A percentile compares a stretch with the other conserved stretches of the same genome.
Evolutionary conservation across 768 basidiomycete species (phyloP).

Genomic region (Calocybe indica): DNA sequence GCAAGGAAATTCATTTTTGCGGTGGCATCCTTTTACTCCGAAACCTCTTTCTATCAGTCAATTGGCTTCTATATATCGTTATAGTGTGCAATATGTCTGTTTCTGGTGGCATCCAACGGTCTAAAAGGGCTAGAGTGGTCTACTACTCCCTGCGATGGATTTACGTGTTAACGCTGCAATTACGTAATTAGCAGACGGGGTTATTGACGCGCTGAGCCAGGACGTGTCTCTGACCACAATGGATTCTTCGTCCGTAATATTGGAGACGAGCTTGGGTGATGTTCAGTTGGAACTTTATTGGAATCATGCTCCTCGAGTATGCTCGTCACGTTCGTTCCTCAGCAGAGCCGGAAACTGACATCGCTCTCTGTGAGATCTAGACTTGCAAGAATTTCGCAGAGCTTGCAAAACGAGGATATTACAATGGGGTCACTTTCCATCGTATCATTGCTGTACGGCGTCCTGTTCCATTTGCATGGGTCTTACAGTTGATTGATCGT

Average conservation of each 20-base stretch:
- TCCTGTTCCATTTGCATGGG: background rate
- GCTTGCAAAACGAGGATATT: constrained; percentile 87
- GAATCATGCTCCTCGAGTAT: constrained; percentile 75
- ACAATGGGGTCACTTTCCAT: constrained; percentile 87
- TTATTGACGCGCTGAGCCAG: no score
- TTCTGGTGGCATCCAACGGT: no score
- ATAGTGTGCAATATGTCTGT: no score
- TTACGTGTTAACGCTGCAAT: no score
- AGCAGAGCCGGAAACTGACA: constrained; percentile 10
- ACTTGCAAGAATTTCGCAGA: constrained; percentile 95
- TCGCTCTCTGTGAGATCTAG: constrained; percentile 31
- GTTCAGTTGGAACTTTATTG: constrained; percentile 90
- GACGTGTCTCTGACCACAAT: constrained; percentile 6
- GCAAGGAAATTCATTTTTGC: no score
- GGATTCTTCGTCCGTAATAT: constrained; percentile 52
- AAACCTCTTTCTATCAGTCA: no score
- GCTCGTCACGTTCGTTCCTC: constrained; percentile 21
- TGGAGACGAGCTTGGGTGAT: constrained; percentile 84
- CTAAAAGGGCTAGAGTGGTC: no score
- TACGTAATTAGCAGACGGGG: no score
- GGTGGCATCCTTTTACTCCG: no score
- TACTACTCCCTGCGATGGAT: no score
- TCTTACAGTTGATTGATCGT: background rate
- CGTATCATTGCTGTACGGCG: constrained; percentile 75
- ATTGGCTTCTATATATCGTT: no score